A percentile compares a stretch with the other conserved stretches of the same genome.
phyloP scores from a whole-genome alignment of 2,329 filamentous ascomycete species.

The Neonectria ditissima region DNA sequence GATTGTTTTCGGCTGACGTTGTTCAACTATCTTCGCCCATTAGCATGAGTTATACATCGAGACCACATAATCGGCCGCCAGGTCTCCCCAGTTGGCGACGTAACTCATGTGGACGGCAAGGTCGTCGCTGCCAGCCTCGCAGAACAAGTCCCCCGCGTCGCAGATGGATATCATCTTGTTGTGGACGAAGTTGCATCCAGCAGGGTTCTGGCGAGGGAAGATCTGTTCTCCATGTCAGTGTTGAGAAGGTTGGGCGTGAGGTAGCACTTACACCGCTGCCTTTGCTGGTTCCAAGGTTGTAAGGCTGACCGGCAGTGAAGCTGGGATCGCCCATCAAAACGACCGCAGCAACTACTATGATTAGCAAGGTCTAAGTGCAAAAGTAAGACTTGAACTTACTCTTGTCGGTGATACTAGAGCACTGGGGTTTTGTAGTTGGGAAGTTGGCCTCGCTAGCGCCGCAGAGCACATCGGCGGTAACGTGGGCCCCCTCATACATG shows the following conservation, averaged over 20 bases:
- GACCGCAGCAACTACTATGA: constrained; percentile 31
- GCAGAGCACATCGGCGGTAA: constrained; percentile 39
- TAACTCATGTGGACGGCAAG: constrained; percentile 39
- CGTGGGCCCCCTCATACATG: constrained; percentile 37
- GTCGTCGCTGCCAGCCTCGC: constrained; percentile 33
- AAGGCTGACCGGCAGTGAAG: constrained; percentile 32
- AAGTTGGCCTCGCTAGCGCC: constrained; percentile 38
- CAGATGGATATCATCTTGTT: constrained; percentile 36
- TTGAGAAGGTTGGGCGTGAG: too few relatives aligned
- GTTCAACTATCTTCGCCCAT: background rate
- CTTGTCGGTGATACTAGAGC: constrained; percentile 18
- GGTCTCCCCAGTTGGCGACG: constrained; percentile 28
- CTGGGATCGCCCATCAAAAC: constrained; percentile 43
- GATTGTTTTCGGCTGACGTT: background rate
- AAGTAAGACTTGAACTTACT: constrained; percentile 9
- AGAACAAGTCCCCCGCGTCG: constrained; percentile 37
- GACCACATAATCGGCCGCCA: constrained; percentile 30
- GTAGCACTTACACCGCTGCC: constrained; percentile 32
- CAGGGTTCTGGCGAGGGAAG: constrained; percentile 32
- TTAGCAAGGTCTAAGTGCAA: background rate
- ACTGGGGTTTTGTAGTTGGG: constrained; percentile 30
- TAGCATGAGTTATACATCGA: constrained; percentile 21
- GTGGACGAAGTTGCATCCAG: constrained; percentile 27
- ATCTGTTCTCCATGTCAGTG: constrained; percentile 17
- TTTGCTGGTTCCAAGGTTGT: constrained; percentile 35